Evolutionary conservation across 768 basidiomycete genomes (phyloP).

Genomic region (Xerocomus potaroensis): DNA sequence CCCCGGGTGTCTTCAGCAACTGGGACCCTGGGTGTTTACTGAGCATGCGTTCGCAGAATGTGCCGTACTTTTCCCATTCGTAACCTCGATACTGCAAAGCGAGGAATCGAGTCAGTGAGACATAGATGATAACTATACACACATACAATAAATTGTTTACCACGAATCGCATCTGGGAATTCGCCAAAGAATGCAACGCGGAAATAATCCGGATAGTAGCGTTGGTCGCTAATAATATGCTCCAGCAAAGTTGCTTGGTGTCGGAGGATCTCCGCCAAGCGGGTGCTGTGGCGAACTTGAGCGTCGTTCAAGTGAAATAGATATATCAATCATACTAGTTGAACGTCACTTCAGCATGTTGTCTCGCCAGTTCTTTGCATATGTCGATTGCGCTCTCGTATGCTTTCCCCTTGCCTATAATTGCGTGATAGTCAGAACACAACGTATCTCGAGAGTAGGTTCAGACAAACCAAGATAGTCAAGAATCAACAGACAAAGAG

Average conservation of each 20-base stretch:
- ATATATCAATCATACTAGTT: conserved; percentile 62
- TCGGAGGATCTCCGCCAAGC: conserved; percentile 78
- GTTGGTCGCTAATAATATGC: conserved; percentile 76
- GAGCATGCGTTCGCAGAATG: conserved; percentile 88
- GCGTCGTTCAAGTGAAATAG: background rate
- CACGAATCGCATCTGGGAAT: conserved; percentile 78
- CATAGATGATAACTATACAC: background rate
- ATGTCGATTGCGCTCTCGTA: conserved; percentile 94
- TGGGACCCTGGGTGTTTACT: conserved; percentile 86
- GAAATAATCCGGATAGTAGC: conserved; percentile 91
- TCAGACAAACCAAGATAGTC: conserved; percentile 74
- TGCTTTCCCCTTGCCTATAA: conserved; percentile 88
- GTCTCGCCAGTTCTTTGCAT: conserved; percentile 84
- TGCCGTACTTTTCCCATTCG: conserved; percentile 90
- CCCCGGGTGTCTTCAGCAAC: conserved; percentile 64
- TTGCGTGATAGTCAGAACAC: conserved; percentile 1
- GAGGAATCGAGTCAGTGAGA: background rate
- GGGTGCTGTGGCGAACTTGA: conserved; percentile 45
- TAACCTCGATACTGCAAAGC: conserved; percentile 77
- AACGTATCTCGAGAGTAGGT: background rate
- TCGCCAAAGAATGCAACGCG: conserved; percentile 91
- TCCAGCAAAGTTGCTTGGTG: conserved; percentile 88
- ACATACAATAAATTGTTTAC: conserved; percentile 86
- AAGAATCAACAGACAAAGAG: conserved; percentile 84
- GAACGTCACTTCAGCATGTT: conserved; percentile 87